Percentiles rank a stretch among this genome's conserved stretches.
phyloP scores from a whole-genome alignment of 805 yeast species.

The Zygosaccharomyces bailii region DNA sequence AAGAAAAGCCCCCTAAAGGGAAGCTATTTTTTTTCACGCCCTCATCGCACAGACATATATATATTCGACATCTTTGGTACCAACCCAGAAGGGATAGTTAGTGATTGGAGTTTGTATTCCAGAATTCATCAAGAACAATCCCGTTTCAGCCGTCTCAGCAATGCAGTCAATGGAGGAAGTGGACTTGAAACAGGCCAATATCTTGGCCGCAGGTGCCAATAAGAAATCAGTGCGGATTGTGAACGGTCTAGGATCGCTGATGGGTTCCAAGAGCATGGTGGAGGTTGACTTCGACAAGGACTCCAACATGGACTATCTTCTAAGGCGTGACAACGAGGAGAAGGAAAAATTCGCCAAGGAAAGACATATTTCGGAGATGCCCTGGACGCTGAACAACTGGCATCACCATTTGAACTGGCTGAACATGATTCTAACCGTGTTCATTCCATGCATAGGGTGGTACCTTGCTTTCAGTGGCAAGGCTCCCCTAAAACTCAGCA shows the following conservation, averaged over 20 bases:
- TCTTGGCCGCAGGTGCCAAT: constrained; percentile 79
- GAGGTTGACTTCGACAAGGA: constrained; percentile 50
- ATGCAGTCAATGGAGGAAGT: constrained; percentile 34
- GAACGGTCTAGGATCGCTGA: constrained; percentile 73
- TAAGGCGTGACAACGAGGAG: constrained; percentile 44
- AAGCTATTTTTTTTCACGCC: not conserved
- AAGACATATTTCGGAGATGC: constrained; percentile 69
- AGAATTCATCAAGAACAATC: not conserved
- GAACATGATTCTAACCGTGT: constrained; percentile 60
- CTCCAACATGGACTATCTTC: constrained; percentile 43
- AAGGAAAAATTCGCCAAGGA: constrained; percentile 38
- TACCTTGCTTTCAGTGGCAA: constrained; percentile 38
- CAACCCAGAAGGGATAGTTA: not conserved
- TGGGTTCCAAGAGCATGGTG: constrained; percentile 78
- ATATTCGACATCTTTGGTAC: not conserved
- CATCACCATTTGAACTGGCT: constrained; percentile 75
- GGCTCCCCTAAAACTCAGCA: constrained; percentile 49
- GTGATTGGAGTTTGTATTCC: not conserved
- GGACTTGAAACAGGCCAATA: constrained; percentile 68
- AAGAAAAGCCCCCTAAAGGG: constrained; percentile 3
- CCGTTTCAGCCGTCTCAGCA: not conserved
- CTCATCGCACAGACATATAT: not conserved
- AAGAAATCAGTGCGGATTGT: constrained; percentile 67
- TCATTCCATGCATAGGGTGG: constrained; percentile 57
- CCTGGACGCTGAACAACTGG: constrained; percentile 75